phyloP scores from a whole-genome alignment of 2,329 filamentous ascomycete genomes.

The Trichoderma afroharzianum region DNA sequence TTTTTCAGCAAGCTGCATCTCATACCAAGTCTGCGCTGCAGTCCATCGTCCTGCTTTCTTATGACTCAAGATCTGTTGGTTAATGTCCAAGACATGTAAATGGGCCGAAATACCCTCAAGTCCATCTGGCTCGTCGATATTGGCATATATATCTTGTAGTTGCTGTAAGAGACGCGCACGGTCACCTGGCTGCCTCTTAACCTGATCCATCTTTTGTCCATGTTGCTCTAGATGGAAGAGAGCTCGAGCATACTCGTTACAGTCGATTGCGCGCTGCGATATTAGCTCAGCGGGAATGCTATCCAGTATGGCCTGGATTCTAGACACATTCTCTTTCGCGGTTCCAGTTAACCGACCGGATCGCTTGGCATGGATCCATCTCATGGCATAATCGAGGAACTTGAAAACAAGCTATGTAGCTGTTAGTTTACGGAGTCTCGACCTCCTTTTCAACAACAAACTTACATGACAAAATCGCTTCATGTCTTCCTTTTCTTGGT shows the following conservation, averaged over 20 bases:
- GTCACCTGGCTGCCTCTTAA: slow-evolving; percentile 46
- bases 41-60: slow-evolving; percentile 91
- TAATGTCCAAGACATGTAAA: slow-evolving; percentile 79
- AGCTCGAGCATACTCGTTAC: slow-evolving; percentile 86
- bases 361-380: slow-evolving; percentile 78
- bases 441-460: neutral
- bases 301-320: slow-evolving; percentile 49
- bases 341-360: slow-evolving; percentile 28
- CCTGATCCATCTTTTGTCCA: slow-evolving; percentile 53
- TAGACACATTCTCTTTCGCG: slow-evolving; percentile 48
- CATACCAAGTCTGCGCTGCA: slow-evolving; percentile 96
- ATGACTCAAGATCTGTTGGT: slow-evolving; percentile 90
- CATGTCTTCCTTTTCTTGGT: slow-evolving; percentile 67
- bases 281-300: slow-evolving; percentile 70
- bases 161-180: slow-evolving; percentile 68
- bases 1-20: slow-evolving; percentile 77
- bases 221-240: slow-evolving; percentile 95
- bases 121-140: slow-evolving; percentile 96
- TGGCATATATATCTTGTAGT: slow-evolving; percentile 89
- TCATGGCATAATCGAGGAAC: slow-evolving; percentile 84
- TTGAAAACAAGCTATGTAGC: slow-evolving; percentile 74
- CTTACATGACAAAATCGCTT: slow-evolving; percentile 83
- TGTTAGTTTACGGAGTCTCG: slow-evolving; percentile 21
- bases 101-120: slow-evolving; percentile 91
- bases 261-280: slow-evolving; percentile 84